Conservation (phyloP, 306 rosid species). For the Canavalia gladiata region DNA sequence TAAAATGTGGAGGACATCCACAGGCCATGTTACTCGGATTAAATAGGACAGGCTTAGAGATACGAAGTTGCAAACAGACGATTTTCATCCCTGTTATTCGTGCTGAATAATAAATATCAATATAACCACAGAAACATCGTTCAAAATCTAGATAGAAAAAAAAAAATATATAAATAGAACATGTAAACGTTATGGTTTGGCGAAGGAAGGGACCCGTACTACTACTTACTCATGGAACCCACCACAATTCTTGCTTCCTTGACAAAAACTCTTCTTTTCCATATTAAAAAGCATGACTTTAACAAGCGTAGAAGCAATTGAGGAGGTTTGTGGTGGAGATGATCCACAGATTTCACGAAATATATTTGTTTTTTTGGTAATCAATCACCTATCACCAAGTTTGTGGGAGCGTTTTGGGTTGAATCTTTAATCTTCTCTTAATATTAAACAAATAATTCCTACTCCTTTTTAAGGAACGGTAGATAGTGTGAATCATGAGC, state of each 20-base stretch:
- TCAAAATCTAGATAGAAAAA: background rate
- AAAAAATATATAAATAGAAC: background rate
- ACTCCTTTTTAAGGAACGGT: background rate
- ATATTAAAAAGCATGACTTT: background rate
- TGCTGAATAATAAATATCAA: background rate
- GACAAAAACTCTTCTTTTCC: conserved; percentile 4
- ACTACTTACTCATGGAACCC: background rate
- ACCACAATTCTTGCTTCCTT: conserved; percentile 10
- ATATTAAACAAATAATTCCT: background rate
- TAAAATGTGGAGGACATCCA: background rate
- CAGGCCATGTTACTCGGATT: background rate
- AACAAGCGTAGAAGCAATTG: conserved; percentile 2
- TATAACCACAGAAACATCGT: background rate
- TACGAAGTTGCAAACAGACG: too few relatives aligned
- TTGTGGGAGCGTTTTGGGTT: background rate
- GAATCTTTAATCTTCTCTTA: background rate
- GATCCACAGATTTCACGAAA: background rate
- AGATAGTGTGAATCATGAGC: background rate
- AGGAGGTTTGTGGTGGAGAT: background rate
- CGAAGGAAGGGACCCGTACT: background rate
- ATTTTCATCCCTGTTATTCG: background rate
- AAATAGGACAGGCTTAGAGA: too few relatives aligned
- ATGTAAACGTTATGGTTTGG: background rate
- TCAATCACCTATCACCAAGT: background rate
- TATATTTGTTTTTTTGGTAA: too few relatives aligned